Percentiles rank a stretch among this genome's conserved stretches.
Evolutionary conservation across 345 rosid genomes (phyloP).

Genomic region (Brassica juncea): DNA sequence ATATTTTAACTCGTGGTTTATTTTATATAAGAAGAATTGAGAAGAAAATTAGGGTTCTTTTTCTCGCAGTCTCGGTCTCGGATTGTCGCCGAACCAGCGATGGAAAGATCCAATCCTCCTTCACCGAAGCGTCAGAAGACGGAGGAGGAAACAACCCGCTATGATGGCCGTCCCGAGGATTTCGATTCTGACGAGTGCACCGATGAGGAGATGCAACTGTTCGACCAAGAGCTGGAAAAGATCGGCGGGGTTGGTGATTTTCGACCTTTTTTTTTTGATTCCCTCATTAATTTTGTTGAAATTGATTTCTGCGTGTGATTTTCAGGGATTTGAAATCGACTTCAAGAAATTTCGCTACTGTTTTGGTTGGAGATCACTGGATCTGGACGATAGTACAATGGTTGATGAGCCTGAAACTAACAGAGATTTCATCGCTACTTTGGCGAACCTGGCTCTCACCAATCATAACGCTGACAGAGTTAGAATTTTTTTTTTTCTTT

Average conservation of each 20-base stretch:
- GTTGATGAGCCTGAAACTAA: neutral
- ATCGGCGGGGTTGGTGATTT: neutral
- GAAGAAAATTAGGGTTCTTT: neutral
- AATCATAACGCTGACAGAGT: no score
- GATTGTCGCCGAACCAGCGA: neutral
- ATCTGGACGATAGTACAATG: neutral
- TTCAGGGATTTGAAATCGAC: neutral
- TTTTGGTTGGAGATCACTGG: neutral
- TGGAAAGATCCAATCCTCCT: neutral
- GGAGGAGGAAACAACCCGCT: neutral
- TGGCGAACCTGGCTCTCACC: no score
- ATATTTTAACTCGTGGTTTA: no score
- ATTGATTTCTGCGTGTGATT: neutral
- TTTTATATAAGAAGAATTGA: neutral
- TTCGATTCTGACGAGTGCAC: neutral
- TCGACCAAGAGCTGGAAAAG: neutral
- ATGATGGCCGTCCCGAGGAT: neutral
- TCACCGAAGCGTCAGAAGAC: neutral
- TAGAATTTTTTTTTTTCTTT: no score
- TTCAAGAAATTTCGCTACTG: neutral
- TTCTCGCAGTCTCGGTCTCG: neutral
- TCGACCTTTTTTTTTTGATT: no score
- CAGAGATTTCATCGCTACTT: no score
- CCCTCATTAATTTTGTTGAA: neutral
- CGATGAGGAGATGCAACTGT: neutral